Conservation (phyloP, 306 rosid species). For the Albizia julibrissin region DNA sequence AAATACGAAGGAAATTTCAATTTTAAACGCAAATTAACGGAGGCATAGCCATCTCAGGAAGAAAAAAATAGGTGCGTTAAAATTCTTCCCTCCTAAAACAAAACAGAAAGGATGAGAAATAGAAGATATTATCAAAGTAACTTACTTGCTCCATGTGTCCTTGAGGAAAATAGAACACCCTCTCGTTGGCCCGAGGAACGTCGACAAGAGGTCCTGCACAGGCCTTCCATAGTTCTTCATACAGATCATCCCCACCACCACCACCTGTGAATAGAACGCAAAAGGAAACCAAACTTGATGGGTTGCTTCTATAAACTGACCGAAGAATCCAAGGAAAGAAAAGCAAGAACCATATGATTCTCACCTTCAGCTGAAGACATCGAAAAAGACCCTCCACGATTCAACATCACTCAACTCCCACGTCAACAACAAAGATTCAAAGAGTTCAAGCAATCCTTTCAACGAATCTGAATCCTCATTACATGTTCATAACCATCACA, state of each 20-base stretch:
- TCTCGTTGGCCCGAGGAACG: slow-evolving; percentile 63
- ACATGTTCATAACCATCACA: slow-evolving; percentile 1
- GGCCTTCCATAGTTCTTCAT: slow-evolving; percentile 73
- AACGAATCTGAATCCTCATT: slow-evolving; percentile 37
- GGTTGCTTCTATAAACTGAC: neutral
- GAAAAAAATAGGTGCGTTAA: neutral
- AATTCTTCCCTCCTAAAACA: neutral
- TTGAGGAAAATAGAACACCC: slow-evolving; percentile 87
- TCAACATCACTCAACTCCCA: slow-evolving; percentile 61
- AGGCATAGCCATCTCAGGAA: neutral
- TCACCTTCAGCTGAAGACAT: slow-evolving; percentile 61
- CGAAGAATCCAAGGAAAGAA: neutral
- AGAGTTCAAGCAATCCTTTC: neutral
- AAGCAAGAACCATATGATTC: slow-evolving; percentile 6
- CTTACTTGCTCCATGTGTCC: slow-evolving; percentile 96
- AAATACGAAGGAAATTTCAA: neutral
- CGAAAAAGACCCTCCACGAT: slow-evolving; percentile 56
- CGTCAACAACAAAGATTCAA: slow-evolving; percentile 34
- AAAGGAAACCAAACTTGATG: neutral
- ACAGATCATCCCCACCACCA: slow-evolving; percentile 55
- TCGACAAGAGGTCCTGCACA: slow-evolving; percentile 92
- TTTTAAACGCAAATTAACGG: neutral
- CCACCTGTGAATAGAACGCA: slow-evolving; percentile 24
- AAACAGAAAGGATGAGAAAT: slow-evolving; percentile 29
- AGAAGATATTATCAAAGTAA: neutral